These are phyloP conservation scores for Suhomyces wounanorum DNA, from an alignment of 1,139 yeast genomes.

Conservation along the genomic window DNA sequence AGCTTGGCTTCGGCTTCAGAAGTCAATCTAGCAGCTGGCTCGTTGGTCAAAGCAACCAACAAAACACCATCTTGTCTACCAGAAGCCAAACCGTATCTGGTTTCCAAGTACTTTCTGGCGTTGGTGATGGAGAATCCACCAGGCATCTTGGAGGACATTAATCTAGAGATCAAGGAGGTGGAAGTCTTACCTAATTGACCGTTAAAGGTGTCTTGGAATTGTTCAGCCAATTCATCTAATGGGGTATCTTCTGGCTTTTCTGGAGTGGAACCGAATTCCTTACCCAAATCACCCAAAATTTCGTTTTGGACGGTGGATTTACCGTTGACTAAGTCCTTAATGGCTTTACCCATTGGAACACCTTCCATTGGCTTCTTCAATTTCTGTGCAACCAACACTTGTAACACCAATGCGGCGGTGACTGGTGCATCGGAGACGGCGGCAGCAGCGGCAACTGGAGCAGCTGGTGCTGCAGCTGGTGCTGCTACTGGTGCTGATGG, in stretches of 20 bases:
- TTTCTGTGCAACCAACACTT: constrained; percentile 92
- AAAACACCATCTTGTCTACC: constrained; percentile 95
- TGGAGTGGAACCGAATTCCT: constrained; percentile 96
- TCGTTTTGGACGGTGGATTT: constrained; percentile 98
- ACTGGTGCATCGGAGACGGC: constrained; percentile 88
- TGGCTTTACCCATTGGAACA: constrained; percentile 86
- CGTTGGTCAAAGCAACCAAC: constrained; percentile 79
- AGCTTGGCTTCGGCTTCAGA: constrained; percentile 88
- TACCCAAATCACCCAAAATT: constrained; percentile 96
- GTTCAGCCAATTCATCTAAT: constrained; percentile 90
- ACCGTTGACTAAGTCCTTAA: constrained; percentile 96
- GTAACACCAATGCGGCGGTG: constrained; percentile 78
- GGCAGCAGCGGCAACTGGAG: constrained; percentile 64
- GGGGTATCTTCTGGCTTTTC: constrained; percentile 99
- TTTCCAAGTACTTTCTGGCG: constrained; percentile 87
- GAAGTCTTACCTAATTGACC: constrained; percentile 95
- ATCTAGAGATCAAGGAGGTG: constrained; percentile 81
- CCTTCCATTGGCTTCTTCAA: constrained; percentile 87
- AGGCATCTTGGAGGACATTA: constrained; percentile 97
- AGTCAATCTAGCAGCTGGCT: constrained; percentile 87
- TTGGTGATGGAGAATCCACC: constrained; percentile 95
- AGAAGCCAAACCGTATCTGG: constrained; percentile 86
- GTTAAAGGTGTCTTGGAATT: constrained; percentile 84
- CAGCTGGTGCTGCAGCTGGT: constrained; percentile 49
- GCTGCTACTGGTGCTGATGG: constrained; percentile 48